Conservation (phyloP, 2,329 filamentous ascomycete species). For the Xylariaceae sp. region DNA sequence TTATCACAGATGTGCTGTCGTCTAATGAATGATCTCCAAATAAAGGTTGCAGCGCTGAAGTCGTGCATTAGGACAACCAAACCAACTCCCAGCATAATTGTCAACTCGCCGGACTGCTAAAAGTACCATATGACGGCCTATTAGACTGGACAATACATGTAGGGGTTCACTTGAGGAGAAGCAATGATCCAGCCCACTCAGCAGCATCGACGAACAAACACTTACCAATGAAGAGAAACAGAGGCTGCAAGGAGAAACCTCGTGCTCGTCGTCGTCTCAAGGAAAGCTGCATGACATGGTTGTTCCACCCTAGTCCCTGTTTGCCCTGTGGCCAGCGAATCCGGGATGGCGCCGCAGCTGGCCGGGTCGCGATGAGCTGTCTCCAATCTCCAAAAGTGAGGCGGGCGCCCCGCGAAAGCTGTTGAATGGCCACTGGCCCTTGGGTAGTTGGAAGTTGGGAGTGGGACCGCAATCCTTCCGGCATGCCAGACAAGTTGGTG, state of each 20-base stretch:
- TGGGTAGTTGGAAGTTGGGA: constrained; percentile 20
- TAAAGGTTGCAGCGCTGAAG: constrained; percentile 4
- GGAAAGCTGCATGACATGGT: constrained; percentile 23
- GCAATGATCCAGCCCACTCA: constrained; percentile 13
- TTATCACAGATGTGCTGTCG: no score
- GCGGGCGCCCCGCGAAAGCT: constrained; percentile 34
- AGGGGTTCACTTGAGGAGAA: constrained; percentile 4
- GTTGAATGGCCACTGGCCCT: constrained; percentile 38
- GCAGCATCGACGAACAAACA: constrained; percentile 9
- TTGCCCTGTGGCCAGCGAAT: constrained; percentile 19
- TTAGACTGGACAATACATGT: no score
- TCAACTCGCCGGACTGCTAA: constrained; percentile 10
- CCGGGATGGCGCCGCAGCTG: constrained; percentile 24
- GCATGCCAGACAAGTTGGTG: no score
- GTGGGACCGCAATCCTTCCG: constrained; percentile 31
- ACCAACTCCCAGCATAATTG: no score
- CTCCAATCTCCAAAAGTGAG: constrained; percentile 38
- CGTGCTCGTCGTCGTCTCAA: constrained; percentile 27
- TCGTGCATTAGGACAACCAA: no score
- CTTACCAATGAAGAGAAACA: constrained; percentile 20
- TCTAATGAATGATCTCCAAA: no score
- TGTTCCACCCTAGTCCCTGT: constrained; percentile 19
- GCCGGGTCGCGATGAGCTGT: constrained; percentile 39
- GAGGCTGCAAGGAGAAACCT: constrained; percentile 28
- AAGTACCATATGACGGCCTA: constrained; percentile 10